Base-by-base conservation (phyloP, 2,329 filamentous ascomycete genomes). In the Dothistroma septosporum region DNA sequence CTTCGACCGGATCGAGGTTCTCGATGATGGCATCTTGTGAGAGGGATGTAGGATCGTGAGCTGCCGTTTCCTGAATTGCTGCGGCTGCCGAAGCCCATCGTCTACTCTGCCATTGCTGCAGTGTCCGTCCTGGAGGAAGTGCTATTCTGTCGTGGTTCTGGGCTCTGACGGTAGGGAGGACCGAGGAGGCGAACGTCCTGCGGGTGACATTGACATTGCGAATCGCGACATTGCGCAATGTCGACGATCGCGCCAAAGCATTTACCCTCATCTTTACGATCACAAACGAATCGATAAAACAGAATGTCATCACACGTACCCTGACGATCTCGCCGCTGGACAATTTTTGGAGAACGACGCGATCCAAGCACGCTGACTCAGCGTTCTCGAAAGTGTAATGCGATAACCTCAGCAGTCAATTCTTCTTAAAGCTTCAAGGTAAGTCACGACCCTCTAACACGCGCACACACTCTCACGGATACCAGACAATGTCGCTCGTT, bases 1-100 rank as follows among this genome's bases (percentile, higher is more conserved):
- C 87, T 78, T 99, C 94, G 62, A 87, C 84, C 33, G 90, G 86
- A 69, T 87, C 85, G 76, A 97, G 87, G 73, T 92, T 92, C 68
- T 89, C 86, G 57, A 92, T 87, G 64, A 95, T 88, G 19, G 82
- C 81, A 59, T 86, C 81, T 73, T 87, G 84, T 2, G 84, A 80
- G 55, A 88, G 77, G 49, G 76, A 74, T 47, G 80, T 79, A 9
- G 85, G 84, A 66, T 85, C 80, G 55, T 80, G 78, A 47, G 80
- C 78, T 16, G 85, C 85, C 67, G 85, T 78, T 70, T 86, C 83
- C 54, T 82, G 76, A 11, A 73, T 69, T n/a, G 69, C 67, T 0
- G 70, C 68, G 9, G 70, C 69, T 11, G 67, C 66, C 21, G 70
- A 66, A 49, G 72, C 67, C 68, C 68, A 69, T 66, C 72, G 59